phyloP scores from a whole-genome alignment of 768 basidiomycete genomes.

The Lactarius evosmus region DNA sequence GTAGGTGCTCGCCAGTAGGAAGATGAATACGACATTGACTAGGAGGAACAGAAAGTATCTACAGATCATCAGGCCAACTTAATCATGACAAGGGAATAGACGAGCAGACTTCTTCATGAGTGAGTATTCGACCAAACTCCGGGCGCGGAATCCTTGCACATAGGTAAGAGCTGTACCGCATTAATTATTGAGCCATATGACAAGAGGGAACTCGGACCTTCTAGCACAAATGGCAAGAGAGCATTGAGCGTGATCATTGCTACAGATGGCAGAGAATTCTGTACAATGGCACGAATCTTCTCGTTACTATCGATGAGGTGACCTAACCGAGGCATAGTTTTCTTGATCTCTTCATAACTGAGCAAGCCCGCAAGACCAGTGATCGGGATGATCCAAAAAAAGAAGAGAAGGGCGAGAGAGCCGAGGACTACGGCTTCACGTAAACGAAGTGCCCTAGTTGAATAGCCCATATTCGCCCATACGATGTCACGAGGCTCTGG shows the following conservation, averaged over 20 bases:
- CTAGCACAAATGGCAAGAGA: slow-evolving; percentile 80
- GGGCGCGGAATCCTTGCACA: slow-evolving; percentile 83
- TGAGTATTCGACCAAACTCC: slow-evolving; percentile 93
- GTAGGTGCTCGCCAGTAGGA: slow-evolving; percentile 87
- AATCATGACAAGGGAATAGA: slow-evolving; percentile 16
- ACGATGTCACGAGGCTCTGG: slow-evolving; percentile 96
- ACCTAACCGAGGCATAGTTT: slow-evolving; percentile 83
- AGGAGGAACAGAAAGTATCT: slow-evolving; percentile 95
- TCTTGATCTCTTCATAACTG: slow-evolving; percentile 92
- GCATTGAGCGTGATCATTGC: slow-evolving; percentile 91
- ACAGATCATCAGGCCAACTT: slow-evolving; percentile 6
- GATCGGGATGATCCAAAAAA: slow-evolving; percentile 93
- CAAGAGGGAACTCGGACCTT: slow-evolving; percentile 48
- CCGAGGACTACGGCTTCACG: slow-evolving; percentile 71
- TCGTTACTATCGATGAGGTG: slow-evolving; percentile 78
- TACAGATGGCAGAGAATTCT: slow-evolving; percentile 90
- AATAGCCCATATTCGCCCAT: slow-evolving; percentile 85
- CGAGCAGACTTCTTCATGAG: slow-evolving; percentile 78
- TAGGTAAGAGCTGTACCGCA: slow-evolving; percentile 61
- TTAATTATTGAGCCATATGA: slow-evolving; percentile 8
- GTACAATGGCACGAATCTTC: slow-evolving; percentile 80
- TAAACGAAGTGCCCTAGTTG: slow-evolving; percentile 51
- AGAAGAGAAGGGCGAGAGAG: slow-evolving; percentile 69
- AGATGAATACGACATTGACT: slow-evolving; percentile 91
- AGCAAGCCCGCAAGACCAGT: slow-evolving; percentile 81